These are phyloP conservation scores for Ochetophila trinervis DNA, from an alignment of 306 rosid genomes.

Conservation along the genomic window DNA sequence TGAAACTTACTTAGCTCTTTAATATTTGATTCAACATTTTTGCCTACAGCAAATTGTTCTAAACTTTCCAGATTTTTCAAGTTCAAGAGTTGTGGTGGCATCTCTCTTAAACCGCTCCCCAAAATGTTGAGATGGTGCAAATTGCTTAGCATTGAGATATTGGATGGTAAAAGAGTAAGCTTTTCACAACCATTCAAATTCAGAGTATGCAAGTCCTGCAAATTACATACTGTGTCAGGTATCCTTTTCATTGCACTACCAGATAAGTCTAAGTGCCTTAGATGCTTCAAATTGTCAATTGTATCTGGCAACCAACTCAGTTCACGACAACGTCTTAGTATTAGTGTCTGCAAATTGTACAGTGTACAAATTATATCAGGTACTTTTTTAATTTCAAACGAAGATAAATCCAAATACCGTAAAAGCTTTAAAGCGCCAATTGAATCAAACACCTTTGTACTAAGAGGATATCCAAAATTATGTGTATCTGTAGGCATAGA, in stretches of 20 bases:
- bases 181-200: background rate
- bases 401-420: too few relatives aligned
- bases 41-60: background rate
- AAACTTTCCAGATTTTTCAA: slow-evolving; percentile 6
- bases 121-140: slow-evolving; percentile 13
- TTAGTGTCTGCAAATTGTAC: too few relatives aligned
- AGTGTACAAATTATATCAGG: too few relatives aligned
- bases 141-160: slow-evolving; percentile 8
- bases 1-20: slow-evolving; percentile 12
- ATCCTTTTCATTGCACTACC: background rate
- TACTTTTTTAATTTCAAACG: too few relatives aligned
- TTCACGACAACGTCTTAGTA: too few relatives aligned
- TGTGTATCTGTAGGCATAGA: too few relatives aligned
- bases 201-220: slow-evolving; percentile 27
- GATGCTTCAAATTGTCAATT: slow-evolving; percentile 3
- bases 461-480: too few relatives aligned
- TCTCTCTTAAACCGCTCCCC: background rate
- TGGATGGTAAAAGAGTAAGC: slow-evolving; percentile 15
- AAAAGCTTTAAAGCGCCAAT: too few relatives aligned
- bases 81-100: slow-evolving; percentile 7
- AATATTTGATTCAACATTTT: background rate
- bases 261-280: slow-evolving; percentile 24
- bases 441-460: too few relatives aligned
- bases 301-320: background rate
- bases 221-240: background rate